Evolutionary conservation across 495 filamentous ascomycete species (phyloP).

Genomic region (Aspergillus saccharolyticus): DNA sequence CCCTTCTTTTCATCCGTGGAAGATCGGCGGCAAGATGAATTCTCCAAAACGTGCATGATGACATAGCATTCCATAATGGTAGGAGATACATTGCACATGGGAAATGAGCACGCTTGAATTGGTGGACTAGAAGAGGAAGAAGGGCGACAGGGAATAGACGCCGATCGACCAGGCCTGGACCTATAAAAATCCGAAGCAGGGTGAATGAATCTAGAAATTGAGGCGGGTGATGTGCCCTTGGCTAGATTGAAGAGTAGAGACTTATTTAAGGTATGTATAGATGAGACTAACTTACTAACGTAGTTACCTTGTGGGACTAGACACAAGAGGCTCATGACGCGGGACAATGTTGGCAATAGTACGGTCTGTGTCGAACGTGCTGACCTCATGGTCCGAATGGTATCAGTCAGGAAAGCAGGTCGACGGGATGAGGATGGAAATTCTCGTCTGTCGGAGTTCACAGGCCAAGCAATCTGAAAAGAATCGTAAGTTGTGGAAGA

Average conservation of each 20-base stretch:
- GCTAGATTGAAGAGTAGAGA: background rate
- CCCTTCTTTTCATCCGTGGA: background rate
- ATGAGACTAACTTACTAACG: background rate
- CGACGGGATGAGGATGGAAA: background rate
- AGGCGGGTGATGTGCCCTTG: background rate
- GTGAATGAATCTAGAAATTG: background rate
- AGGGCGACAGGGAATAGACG: background rate
- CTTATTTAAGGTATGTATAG: background rate
- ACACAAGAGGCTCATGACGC: constrained; percentile 1
- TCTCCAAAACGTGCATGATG: background rate
- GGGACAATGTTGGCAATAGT: background rate
- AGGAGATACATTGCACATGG: background rate
- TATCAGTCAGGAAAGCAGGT: background rate
- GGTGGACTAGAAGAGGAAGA: too few species aligned
- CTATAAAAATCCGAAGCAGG: constrained; percentile 5
- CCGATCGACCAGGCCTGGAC: constrained; percentile 11
- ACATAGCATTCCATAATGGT: background rate
- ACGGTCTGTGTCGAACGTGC: background rate
- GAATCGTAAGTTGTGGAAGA: background rate
- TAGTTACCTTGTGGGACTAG: background rate
- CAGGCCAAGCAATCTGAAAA: background rate
- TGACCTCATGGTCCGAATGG: constrained; percentile 1
- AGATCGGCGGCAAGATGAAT: background rate
- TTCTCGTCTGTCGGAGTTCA: background rate
- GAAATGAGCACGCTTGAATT: background rate